Base-by-base conservation (phyloP, 805 yeast species). In the Candida awuae region DNA sequence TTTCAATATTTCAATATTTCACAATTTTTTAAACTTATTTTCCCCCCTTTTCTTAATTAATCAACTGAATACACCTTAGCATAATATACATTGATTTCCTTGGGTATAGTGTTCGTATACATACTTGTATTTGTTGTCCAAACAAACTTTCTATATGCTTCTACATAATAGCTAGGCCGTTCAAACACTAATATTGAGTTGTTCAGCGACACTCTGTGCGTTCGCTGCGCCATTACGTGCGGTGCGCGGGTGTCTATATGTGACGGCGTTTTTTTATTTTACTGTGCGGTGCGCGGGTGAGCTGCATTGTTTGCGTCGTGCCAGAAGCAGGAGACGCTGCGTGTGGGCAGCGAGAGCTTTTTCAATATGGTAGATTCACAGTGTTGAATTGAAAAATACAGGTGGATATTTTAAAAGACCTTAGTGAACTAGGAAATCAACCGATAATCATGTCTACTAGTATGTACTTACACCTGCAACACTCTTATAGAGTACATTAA, bases 371-470 rank as follows among this genome's bases (percentile, higher is more conserved):
- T 25, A 25, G 28, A 25, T 13, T 13, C 14, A 14, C n/a, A 25
- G 6, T 25, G 12, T 10, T 25, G 12, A 14, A 25, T 25, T 10
- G 10, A 14, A 25, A 9, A 25, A 25, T n/a, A n/a, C n/a, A n/a
- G n/a, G 28, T 25, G 28, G 6, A 25, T 9, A 25, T 14, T 25
- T 12, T 10, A 12, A 6, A 4, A 25, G 4, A 6, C 12, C n/a
- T 25, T 5, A 10, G n/a, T 25, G n/a, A 6, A 6, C n/a, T 14
- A 25, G 28, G n/a, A 25, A 13, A 41, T 32, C 43, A 36, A 36
- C 43, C 29, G 39, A 16, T 29, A 41, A 41, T 31, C 41, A 43
- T 43, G 47, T 43, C 47, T 39, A 43, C 46, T 40, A 35, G 47
- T 43, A 43, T 40, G 47, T 43, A 38, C 32, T 12, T 25, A 25